phyloP scores from a whole-genome alignment of 1,284 basidiomycete species.

The Leccinum angustisporum region DNA sequence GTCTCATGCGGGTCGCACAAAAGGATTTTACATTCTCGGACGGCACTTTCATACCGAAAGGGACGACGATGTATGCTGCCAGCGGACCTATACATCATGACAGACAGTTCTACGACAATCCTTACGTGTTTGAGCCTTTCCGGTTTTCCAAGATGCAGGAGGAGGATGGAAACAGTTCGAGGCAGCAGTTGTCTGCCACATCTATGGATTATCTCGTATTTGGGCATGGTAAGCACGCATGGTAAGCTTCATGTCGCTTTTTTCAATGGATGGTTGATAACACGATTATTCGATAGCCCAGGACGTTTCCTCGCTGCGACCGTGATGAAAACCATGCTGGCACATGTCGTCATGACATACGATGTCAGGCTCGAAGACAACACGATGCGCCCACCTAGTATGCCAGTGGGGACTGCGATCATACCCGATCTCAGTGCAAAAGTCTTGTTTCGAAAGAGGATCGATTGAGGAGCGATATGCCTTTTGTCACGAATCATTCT shows the following conservation, averaged over 20 bases:
- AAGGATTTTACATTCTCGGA: constrained; percentile 40
- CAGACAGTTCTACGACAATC: constrained; percentile 23
- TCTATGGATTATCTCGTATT: constrained; percentile 8
- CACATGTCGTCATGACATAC: constrained; percentile 12
- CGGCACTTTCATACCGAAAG: constrained; percentile 42
- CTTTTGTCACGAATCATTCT: neutral
- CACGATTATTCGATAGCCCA: constrained; percentile 1
- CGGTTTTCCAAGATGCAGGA: constrained; percentile 29
- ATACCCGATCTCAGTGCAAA: constrained; percentile 4
- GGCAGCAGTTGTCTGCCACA: neutral
- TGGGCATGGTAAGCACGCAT: constrained; percentile 20
- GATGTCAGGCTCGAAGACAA: constrained; percentile 19
- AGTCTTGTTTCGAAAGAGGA: constrained; percentile 18
- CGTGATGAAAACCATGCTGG: constrained; percentile 13
- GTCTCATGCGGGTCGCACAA: constrained; percentile 13
- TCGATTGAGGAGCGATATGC: neutral
- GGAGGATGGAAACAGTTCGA: constrained; percentile 14
- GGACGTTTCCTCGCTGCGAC: constrained; percentile 16
- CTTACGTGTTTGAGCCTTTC: constrained; percentile 35
- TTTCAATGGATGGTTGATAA: neutral
- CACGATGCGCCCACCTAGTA: constrained; percentile 24
- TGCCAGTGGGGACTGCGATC: neutral
- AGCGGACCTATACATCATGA: constrained; percentile 30
- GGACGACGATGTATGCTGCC: constrained; percentile 23
- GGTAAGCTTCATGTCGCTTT: constrained; percentile 10